These are phyloP conservation scores for Przewalskia tangutica DNA, from an alignment of 257 asterid species.

Conservation along the genomic window DNA sequence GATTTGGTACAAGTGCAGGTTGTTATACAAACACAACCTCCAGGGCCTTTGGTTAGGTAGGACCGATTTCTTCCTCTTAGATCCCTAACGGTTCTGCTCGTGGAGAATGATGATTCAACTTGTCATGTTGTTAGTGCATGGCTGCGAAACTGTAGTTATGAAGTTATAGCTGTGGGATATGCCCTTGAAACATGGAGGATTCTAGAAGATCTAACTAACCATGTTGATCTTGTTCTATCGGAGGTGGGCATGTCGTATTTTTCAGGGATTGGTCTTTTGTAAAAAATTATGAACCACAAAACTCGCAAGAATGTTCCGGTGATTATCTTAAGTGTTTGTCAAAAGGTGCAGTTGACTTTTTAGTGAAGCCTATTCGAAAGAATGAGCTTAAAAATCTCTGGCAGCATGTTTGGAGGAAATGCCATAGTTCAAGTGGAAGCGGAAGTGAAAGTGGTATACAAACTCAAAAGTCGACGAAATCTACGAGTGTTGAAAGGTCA, in stretches of 20 bases:
- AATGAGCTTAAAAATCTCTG: constrained; percentile 22
- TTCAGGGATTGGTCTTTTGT: constrained; percentile 32
- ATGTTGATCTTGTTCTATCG: constrained; percentile 32
- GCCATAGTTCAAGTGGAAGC: constrained; percentile 33
- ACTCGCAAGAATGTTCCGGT: constrained; percentile 38
- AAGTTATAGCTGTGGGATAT: constrained; percentile 35
- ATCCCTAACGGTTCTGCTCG: constrained; percentile 42
- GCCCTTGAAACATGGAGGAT: constrained; percentile 42
- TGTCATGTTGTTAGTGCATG: constrained; percentile 46
- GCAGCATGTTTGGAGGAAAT: constrained; percentile 41
- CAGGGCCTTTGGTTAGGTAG: constrained; percentile 31
- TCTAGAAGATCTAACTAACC: constrained; percentile 29
- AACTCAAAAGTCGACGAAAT: constrained; percentile 27
- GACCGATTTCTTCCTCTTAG: constrained; percentile 47
- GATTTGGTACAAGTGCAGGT: constrained; percentile 20
- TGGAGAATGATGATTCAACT: constrained; percentile 48
- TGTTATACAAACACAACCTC: constrained; percentile 18
- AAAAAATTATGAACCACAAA: constrained; percentile 38
- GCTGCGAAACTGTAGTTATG: constrained; percentile 46
- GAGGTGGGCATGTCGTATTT: constrained; percentile 37
- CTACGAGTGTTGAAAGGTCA: constrained; percentile 23
- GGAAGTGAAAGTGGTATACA: constrained; percentile 44
- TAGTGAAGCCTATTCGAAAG: constrained; percentile 28
- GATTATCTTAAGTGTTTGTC: constrained; percentile 24
- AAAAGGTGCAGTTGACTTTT: constrained; percentile 23